Percentiles rank a stretch among this genome's conserved stretches.
phyloP scores from a whole-genome alignment of 805 yeast species.

The Metschnikowia drakensbergensis region DNA sequence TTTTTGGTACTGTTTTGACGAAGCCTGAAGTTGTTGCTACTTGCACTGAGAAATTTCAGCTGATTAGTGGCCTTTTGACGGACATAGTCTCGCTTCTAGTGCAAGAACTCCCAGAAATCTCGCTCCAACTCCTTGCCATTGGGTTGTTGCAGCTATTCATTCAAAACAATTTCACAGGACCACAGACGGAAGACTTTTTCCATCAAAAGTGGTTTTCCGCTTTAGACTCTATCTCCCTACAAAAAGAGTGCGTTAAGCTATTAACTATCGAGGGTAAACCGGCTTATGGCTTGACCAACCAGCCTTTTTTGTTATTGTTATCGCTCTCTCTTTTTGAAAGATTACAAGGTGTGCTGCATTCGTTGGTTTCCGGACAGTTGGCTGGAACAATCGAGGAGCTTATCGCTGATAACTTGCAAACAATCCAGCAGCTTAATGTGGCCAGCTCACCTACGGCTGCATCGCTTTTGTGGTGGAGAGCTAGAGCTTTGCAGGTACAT shows the following conservation, averaged over 20 bases:
- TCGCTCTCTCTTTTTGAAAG: conserved; percentile 32
- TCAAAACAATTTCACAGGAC: conserved; percentile 83
- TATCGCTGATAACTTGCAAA: conserved; percentile 14
- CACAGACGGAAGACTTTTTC: conserved; percentile 45
- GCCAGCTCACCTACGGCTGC: conserved; percentile 38
- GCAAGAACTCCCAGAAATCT: conserved; percentile 6
- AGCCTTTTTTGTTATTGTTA: conserved; percentile 34
- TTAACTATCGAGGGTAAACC: conserved; percentile 63
- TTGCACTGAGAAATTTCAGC: conserved; percentile 15
- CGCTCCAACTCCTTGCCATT: conserved; percentile 46
- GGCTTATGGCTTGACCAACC: conserved; percentile 52
- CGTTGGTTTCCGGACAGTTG: conserved; percentile 32
- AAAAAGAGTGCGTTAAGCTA: conserved; percentile 33
- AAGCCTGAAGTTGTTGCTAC: conserved; percentile 12
- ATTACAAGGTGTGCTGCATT: conserved; percentile 44
- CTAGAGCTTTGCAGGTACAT: conserved; percentile 63
- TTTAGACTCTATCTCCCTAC: conserved; percentile 19
- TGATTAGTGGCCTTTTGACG: conserved; percentile 19
- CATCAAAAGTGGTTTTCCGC: conserved; percentile 28
- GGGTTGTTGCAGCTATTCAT: conserved; percentile 64
- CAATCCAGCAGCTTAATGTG: conserved; percentile 7
- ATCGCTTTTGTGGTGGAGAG: conserved; percentile 69
- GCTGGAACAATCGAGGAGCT: conserved; percentile 26
- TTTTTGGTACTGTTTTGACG: conserved; percentile 19
- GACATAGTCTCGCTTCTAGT: conserved; percentile 7